phyloP scores from a whole-genome alignment of 192 early-diverging fungal genomes.

The Entomortierella parvispora region DNA sequence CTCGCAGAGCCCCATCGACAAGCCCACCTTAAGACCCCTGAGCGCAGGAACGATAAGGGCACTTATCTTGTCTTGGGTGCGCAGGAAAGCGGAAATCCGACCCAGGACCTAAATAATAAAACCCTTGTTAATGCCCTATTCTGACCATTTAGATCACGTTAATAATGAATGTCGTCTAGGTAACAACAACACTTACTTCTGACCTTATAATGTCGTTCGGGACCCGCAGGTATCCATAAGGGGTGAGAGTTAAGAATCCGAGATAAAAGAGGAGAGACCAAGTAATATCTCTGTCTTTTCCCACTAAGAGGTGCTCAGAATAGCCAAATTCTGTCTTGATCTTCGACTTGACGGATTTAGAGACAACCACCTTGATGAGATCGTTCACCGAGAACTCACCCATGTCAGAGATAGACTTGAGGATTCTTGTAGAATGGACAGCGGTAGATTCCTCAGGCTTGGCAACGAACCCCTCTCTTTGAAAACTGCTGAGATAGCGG shows the following conservation, averaged over 20 bases:
- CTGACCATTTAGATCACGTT: constrained; percentile 14
- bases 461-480: constrained; percentile 39
- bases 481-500: constrained; percentile 36
- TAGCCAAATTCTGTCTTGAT: constrained; percentile 36
- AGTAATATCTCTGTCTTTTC: constrained; percentile 46
- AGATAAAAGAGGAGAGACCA: constrained; percentile 51
- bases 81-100: constrained; percentile 30
- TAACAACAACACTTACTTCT: too few species aligned
- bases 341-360: constrained; percentile 29
- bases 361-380: constrained; percentile 45
- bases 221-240: constrained; percentile 28
- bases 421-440: constrained; percentile 38
- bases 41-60: constrained; percentile 46
- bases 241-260: constrained; percentile 29
- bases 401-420: constrained; percentile 52
- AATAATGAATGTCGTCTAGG: constrained; percentile 15
- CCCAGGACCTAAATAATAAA: constrained; percentile 35
- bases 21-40: constrained; percentile 32
- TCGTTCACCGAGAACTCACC: constrained; percentile 53
- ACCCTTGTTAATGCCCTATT: constrained; percentile 17
- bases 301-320: constrained; percentile 32
- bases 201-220: constrained; percentile 44
- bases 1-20: constrained; percentile 17
- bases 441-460: constrained; percentile 42
- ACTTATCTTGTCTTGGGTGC: constrained; percentile 33